phyloP scores from a whole-genome alignment of 2,329 filamentous ascomycete genomes.

The Botrytis byssoidea region DNA sequence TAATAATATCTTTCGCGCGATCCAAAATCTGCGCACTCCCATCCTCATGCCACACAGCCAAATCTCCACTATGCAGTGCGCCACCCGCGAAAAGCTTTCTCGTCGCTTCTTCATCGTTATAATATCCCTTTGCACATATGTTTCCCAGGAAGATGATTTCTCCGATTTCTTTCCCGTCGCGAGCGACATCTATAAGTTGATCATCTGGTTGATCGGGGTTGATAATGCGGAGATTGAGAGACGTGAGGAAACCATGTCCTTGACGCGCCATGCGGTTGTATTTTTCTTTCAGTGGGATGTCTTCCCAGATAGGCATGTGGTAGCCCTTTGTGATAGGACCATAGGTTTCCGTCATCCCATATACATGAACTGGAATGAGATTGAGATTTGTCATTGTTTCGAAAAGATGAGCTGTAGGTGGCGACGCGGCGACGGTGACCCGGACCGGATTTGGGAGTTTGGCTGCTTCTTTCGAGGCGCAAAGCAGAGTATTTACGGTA shows the following conservation, averaged over 20 bases:
- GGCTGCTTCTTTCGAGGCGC: conserved; percentile 72
- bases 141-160: conserved; percentile 89
- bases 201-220: conserved; percentile 72
- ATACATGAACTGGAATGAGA: conserved; percentile 87
- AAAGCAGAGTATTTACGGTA: conserved; percentile 92
- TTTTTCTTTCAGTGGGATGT: conserved; percentile 68
- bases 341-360: conserved; percentile 87
- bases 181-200: conserved; percentile 63
- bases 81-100: conserved; percentile 84
- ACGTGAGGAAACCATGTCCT: conserved; percentile 86
- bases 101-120: conserved; percentile 84
- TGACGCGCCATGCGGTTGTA: conserved; percentile 91
- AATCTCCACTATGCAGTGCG: conserved; percentile 82
- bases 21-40: conserved; percentile 90
- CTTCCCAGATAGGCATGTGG: conserved; percentile 80
- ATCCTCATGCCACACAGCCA: conserved; percentile 91
- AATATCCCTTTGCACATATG: conserved; percentile 88
- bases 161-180: conserved; percentile 72
- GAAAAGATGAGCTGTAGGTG: conserved; percentile 86
- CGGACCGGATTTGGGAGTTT: conserved; percentile 67
- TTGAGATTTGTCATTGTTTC: conserved; percentile 84
- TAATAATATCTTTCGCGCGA: conserved; percentile 96
- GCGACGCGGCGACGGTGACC: conserved; percentile 90
- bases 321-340: conserved; percentile 96
- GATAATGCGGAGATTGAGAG: conserved; percentile 76